Conservation (phyloP, 108 stramenopile species). For the Chaetoceros tenuissimus region DNA sequence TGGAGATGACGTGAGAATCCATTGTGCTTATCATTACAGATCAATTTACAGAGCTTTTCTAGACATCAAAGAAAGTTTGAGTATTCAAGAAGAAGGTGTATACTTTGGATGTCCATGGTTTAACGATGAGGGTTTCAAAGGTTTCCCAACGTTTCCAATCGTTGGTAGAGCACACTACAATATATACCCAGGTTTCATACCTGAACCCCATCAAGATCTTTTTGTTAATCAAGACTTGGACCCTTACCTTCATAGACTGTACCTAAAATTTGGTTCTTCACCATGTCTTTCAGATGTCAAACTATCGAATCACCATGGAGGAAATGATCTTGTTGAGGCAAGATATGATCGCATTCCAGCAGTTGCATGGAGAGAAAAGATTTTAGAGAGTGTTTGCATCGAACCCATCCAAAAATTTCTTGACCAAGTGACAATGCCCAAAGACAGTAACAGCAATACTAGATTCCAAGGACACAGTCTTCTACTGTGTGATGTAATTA, state of each 20-base stretch:
- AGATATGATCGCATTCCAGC: conserved; percentile 29
- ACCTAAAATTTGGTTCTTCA: conserved; percentile 25
- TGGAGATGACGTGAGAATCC: conserved; percentile 41
- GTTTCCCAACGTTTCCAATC: conserved; percentile 48
- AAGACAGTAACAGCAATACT: conserved; percentile 26
- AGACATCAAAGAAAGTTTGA: conserved; percentile 14
- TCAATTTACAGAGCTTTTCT: conserved; percentile 32
- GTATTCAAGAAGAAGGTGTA: too few relatives aligned
- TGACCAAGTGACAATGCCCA: conserved; percentile 13
- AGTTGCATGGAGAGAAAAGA: conserved; percentile 26
- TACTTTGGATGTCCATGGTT: conserved; percentile 41
- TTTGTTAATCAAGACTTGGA: conserved; percentile 51
- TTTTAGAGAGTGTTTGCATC: conserved; percentile 20
- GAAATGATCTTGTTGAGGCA: conserved; percentile 13
- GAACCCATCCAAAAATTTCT: neutral
- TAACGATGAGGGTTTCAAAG: conserved; percentile 40
- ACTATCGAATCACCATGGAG: conserved; percentile 28
- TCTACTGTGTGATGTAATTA: conserved; percentile 6
- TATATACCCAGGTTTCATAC: conserved; percentile 33
- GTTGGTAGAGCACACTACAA: conserved; percentile 31
- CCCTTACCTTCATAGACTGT: conserved; percentile 37
- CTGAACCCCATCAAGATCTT: conserved; percentile 13
- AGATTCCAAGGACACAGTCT: neutral
- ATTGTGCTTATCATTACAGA: conserved; percentile 15
- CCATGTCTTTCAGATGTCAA: conserved; percentile 13